phyloP scores from a whole-genome alignment of 805 yeast genomes.

The Monosporozyma servazzii region DNA sequence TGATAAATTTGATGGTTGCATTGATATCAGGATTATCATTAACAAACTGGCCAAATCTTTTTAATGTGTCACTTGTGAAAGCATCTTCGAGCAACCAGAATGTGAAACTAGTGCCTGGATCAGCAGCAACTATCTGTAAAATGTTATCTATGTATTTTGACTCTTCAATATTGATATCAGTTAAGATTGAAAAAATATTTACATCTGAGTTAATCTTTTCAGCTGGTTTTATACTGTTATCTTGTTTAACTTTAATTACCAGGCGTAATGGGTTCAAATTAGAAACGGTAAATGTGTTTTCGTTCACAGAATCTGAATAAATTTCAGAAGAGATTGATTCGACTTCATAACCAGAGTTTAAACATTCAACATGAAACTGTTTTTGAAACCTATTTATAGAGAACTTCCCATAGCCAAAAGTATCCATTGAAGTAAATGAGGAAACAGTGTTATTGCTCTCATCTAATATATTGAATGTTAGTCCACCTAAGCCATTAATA shows the following conservation, averaged over 20 bases:
- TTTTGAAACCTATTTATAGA: conserved; percentile 6
- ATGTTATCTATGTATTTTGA: neutral
- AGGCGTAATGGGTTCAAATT: conserved; percentile 14
- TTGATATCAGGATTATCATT: conserved; percentile 4
- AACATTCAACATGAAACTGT: conserved; percentile 12
- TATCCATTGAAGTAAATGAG: conserved; percentile 68
- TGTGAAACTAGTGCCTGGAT: conserved; percentile 35
- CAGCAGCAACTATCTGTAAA: neutral
- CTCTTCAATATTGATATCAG: neutral
- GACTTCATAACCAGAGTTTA: conserved; percentile 17
- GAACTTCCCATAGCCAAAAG: conserved; percentile 77
- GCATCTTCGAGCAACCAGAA: conserved; percentile 81
- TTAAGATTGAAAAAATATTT: conserved; percentile 18
- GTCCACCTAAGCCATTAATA: conserved; percentile 35
- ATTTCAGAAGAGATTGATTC: conserved; percentile 17
- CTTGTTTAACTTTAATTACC: conserved; percentile 13
- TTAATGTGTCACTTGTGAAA: conserved; percentile 36
- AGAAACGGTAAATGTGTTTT: conserved; percentile 9
- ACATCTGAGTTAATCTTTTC: neutral
- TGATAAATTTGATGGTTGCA: conserved; percentile 45
- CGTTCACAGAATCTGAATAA: conserved; percentile 17
- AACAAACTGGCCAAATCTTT: conserved; percentile 41
- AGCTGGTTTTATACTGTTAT: neutral
- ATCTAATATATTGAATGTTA: conserved; percentile 41
- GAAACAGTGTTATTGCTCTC: conserved; percentile 18